Percentiles rank a stretch among this genome's conserved stretches.
These are phyloP conservation scores for Trichophaea hybrida DNA, from an alignment of 2,329 filamentous ascomycete genomes.

Conservation along the genomic window DNA sequence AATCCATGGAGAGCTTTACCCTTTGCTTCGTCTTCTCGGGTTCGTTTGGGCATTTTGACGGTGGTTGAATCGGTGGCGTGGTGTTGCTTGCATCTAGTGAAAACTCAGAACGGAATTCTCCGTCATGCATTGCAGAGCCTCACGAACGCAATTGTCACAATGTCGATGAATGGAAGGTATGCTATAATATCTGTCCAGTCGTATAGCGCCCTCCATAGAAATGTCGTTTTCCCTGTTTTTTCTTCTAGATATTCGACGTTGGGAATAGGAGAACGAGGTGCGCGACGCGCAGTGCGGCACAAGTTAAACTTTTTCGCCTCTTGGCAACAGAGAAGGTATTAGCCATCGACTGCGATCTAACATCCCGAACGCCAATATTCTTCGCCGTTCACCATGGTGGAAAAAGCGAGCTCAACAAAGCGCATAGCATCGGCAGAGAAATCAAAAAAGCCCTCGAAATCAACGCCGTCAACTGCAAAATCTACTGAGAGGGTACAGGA, in stretches of 20 bases:
- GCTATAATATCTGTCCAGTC: too few species aligned
- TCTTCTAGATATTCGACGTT: too few species aligned
- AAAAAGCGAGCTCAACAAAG: conserved; percentile 2
- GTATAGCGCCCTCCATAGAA: too few species aligned
- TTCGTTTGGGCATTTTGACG: conserved; percentile 24
- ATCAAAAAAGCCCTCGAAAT: neutral
- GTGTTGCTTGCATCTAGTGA: too few species aligned
- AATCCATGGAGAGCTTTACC: conserved; percentile 7
- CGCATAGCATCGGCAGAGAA: neutral
- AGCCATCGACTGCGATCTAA: neutral
- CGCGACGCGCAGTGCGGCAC: too few species aligned
- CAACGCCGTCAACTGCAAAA: neutral
- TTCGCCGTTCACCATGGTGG: neutral
- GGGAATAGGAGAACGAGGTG: too few species aligned
- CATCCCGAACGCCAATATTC: neutral
- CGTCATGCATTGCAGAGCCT: too few species aligned
- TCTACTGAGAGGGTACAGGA: neutral
- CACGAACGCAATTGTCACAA: too few species aligned
- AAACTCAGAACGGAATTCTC: too few species aligned
- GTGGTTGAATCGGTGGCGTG: neutral
- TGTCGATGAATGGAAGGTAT: too few species aligned
- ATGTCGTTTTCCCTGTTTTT: too few species aligned
- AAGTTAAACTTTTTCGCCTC: too few species aligned
- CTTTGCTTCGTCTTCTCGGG: conserved; percentile 23
- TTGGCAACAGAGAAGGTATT: neutral